A percentile compares a stretch with the other conserved stretches of the same genome.
Conservation (phyloP, 2,329 filamentous ascomycete species). For the Pseudocercospora vitis region DNA sequence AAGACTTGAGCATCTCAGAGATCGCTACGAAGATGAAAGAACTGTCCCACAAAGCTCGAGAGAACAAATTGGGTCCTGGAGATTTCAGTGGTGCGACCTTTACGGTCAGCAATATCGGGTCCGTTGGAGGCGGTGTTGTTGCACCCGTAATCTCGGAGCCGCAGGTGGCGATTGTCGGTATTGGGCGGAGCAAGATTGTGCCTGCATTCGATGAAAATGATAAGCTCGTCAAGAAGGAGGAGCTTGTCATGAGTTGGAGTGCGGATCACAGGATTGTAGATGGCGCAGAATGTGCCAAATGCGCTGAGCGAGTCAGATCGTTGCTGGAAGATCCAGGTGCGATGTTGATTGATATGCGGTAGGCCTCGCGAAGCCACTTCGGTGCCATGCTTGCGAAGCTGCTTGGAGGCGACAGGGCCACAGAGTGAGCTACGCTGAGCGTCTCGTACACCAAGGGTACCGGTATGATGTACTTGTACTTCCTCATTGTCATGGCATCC, state of each 20-base stretch:
- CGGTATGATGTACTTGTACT: too few relatives aligned
- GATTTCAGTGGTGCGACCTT: conserved; percentile 88
- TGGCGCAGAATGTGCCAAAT: conserved; percentile 89
- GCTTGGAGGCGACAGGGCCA: too few relatives aligned
- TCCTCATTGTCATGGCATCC: too few relatives aligned
- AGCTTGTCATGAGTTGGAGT: conserved; percentile 93
- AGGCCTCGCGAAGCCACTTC: conserved; percentile 6
- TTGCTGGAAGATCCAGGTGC: conserved; percentile 81
- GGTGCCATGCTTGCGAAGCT: too few relatives aligned
- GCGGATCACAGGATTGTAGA: conserved; percentile 94
- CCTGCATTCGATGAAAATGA: conserved; percentile 68
- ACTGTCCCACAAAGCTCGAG: conserved; percentile 69
- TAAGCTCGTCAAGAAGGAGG: conserved; percentile 69
- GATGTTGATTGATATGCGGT: conserved; percentile 82
- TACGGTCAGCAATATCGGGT: conserved; percentile 95
- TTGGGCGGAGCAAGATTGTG: conserved; percentile 76
- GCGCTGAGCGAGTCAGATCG: conserved; percentile 74
- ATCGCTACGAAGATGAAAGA: conserved; percentile 75
- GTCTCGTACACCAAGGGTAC: too few relatives aligned
- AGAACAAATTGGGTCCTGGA: conserved; percentile 70
- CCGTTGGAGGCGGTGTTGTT: conserved; percentile 88
- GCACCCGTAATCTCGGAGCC: conserved; percentile 86
- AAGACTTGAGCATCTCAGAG: conserved; percentile 69
- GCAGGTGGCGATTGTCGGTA: conserved; percentile 87
- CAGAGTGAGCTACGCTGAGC: too few relatives aligned